phyloP scores from a whole-genome alignment of 179 eudicot genomes.

The Silene coronaria region DNA sequence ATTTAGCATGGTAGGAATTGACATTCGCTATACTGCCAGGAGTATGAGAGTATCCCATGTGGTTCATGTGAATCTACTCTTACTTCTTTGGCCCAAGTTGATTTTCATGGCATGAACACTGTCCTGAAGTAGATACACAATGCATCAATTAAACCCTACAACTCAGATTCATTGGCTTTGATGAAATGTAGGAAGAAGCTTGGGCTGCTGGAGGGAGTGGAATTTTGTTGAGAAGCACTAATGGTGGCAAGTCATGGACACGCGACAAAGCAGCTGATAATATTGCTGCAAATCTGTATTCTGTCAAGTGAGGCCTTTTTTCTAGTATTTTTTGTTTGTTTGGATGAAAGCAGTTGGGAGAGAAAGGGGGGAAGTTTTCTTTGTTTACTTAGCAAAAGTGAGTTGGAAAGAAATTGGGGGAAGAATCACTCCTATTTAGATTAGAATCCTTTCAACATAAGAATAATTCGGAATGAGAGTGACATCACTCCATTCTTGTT shows the following conservation, averaged over 20 bases:
- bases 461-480: neutral
- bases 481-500: neutral
- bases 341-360: too few relatives aligned
- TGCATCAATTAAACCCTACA: too few relatives aligned
- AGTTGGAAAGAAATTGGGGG: neutral
- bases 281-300: constrained; percentile 93
- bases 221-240: constrained; percentile 68
- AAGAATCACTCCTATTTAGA: too few relatives aligned
- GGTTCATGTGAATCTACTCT: neutral
- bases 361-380: too few relatives aligned
- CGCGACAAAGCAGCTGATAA: constrained; percentile 98
- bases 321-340: neutral
- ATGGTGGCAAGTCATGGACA: constrained; percentile 89
- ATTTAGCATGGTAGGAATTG: neutral
- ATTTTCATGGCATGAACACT: too few relatives aligned
- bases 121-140: too few relatives aligned
- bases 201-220: constrained; percentile 99
- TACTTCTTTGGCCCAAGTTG: neutral
- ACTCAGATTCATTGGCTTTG: too few relatives aligned
- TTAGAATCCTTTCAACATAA: neutral
- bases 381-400: too few relatives aligned
- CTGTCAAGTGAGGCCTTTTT: constrained; percentile 71
- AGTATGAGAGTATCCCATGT: neutral
- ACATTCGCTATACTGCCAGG: neutral
- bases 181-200: constrained; percentile 72